Base-by-base conservation (phyloP, 2,329 filamentous ascomycete genomes). In the Thielaviopsis cerberus region DNA sequence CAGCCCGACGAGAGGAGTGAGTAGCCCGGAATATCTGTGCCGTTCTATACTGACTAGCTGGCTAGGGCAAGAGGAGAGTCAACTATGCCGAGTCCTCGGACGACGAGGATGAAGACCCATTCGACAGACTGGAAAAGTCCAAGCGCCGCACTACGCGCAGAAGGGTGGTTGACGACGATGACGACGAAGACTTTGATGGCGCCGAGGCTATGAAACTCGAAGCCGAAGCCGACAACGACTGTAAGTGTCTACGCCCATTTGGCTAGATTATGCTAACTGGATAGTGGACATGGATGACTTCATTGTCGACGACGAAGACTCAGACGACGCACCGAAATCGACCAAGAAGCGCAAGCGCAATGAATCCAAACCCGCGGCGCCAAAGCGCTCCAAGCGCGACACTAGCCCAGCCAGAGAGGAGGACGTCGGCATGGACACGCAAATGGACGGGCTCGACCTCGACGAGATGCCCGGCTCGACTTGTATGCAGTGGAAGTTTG, bases 51-150 rank as follows among this genome's bases (percentile, higher is more conserved):
- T 41, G 13, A 41, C 55, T 51, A 34, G 22, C 26, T 20, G 52
- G 55, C 23, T n/a, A 80, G 78, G 69, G 67, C 3, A 80, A 74
- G 64, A 81, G 78, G 66, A 68, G 69, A 0, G 77, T 92, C 63
- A 92, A 78, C 67, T 97, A 97, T 68, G 83, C 85, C 62, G 90
- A 96, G 66, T 89, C 87, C 1, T 88, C 87, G 51, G 85, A 87
- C 52, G 85, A 88, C 56, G 85, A 88, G 13, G 85, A 88, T 57
- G 85, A 88, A 13, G 85, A 88, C 54, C 61, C 61, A 13, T 63
- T 63, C 52, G 52, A 61, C 6, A 59, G 62, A 37, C 59, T 63
- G 24, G 48, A 57, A 51, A 41, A 55, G 34, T 27, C 67, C 37
- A 72, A 70, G 58, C 71, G 68, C 61, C 71, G 70, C 34, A 67